Evolutionary conservation across 345 rosid species (phyloP), one percentile per base, ranked within the genome.

Genomic region (Arabidopsis thaliana): DNA sequence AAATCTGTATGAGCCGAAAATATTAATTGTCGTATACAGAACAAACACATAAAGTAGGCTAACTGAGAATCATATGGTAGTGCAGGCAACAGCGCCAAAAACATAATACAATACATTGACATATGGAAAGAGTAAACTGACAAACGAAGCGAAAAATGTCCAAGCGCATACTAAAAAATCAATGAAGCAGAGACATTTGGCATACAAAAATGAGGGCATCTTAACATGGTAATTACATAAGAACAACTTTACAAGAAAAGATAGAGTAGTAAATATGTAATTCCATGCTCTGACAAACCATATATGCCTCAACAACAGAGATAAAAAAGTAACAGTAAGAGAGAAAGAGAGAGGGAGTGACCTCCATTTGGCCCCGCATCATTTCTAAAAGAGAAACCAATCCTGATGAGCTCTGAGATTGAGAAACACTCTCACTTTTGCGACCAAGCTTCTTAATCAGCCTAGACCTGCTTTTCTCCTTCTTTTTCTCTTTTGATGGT

Each of bases 321-420:
- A 62, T 53, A 61, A 34, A 44, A 63, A 63, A 70, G 60, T 28
- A 77, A 63, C 42, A 62, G 48, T 50, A 65, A 6, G 58, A 61
- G 58, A 13, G 40, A 58, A 50, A 66, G 58, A 20, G 16, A 64
- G 57, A 44, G 53, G 60, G 65, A 34, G 23, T 68, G 78, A 95
- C 99, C 99, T 95, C 99, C 97, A 95, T 86, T 74, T 92, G 99
- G 42, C 87, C 93, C 63, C 96, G 91, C 96, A 95, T 89, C 51
- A 85, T 84, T 79, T 92, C 99, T 78, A 92, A 75, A 76, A 95
- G 84, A 74, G 89, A 83, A 82, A 85, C 91, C 85, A 95, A 74
- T 71, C 97, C 98, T 50, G 93, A 71, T 32, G 90, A 82, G 73
- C 74, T 85, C 59, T 87, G 87, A 52, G 97, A 85, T 73, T 89